Percentiles rank a stretch among this genome's conserved stretches.
Conservation (phyloP, 208 protist species). For the Leishmania amazonensis region DNA sequence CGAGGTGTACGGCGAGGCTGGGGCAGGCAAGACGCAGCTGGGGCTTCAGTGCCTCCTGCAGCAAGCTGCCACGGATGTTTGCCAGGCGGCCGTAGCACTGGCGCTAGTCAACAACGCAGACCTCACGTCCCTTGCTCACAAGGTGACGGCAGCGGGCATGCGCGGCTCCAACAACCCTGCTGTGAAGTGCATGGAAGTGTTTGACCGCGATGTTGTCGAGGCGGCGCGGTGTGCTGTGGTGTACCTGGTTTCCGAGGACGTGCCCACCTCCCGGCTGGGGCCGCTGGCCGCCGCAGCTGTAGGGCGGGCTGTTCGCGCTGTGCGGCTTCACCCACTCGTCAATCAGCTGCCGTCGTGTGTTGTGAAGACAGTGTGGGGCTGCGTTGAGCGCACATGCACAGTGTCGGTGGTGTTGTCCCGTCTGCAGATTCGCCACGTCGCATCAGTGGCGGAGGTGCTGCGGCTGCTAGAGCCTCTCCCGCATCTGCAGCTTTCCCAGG, state of each 20-base stretch:
- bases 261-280: slow-evolving; percentile 40
- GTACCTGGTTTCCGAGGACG: slow-evolving; percentile 67
- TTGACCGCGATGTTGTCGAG: neutral
- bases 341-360: slow-evolving; percentile 22
- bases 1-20: slow-evolving; percentile 75
- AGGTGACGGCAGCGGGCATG: neutral
- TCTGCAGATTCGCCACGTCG: slow-evolving; percentile 51
- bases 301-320: slow-evolving; percentile 11
- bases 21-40: slow-evolving; percentile 82
- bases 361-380: slow-evolving; percentile 11
- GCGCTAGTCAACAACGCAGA: slow-evolving; percentile 8
- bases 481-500: neutral
- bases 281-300: slow-evolving; percentile 34
- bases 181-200: neutral
- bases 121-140: neutral
- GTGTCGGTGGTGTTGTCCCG: slow-evolving; percentile 37
- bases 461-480: slow-evolving; percentile 27
- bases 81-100: slow-evolving; percentile 14
- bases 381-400: slow-evolving; percentile 32
- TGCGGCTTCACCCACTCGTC: slow-evolving; percentile 29
- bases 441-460: slow-evolving; percentile 38
- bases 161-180: neutral
- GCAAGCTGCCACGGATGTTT: slow-evolving; percentile 36
- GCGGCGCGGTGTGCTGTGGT: slow-evolving; percentile 32
- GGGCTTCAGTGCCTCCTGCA: slow-evolving; percentile 64